Conservation (phyloP, 768 basidiomycete species). For the Lactarius sanguifluus region DNA sequence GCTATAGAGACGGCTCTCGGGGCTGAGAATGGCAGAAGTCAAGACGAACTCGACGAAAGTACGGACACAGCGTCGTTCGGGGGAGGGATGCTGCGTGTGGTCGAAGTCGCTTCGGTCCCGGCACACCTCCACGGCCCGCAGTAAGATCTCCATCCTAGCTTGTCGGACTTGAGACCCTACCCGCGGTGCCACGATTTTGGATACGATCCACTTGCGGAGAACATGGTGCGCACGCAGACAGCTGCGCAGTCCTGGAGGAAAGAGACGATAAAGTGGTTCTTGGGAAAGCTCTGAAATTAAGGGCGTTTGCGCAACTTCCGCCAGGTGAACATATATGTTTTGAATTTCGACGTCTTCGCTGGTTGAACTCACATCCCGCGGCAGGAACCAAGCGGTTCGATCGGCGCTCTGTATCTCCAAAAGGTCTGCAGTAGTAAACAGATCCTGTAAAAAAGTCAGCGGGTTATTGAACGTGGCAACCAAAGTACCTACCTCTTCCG, state of each 20-base stretch:
- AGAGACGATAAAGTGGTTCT: slow-evolving; percentile 68
- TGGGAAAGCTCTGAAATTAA: slow-evolving; percentile 69
- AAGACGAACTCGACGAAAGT: slow-evolving; percentile 81
- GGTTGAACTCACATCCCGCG: slow-evolving; percentile 51
- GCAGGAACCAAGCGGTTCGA: slow-evolving; percentile 74
- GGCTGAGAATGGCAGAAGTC: slow-evolving; percentile 71
- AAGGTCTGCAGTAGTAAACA: slow-evolving; percentile 73
- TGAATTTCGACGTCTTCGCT: slow-evolving; percentile 77
- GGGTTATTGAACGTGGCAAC: slow-evolving; percentile 4
- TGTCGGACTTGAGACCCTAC: slow-evolving; percentile 66
- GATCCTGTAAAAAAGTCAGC: slow-evolving; percentile 49
- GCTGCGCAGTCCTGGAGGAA: slow-evolving; percentile 73
- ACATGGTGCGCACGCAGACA: slow-evolving; percentile 75
- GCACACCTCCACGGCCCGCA: slow-evolving; percentile 73
- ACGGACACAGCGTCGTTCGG: slow-evolving; percentile 64
- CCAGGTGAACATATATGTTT: slow-evolving; percentile 70
- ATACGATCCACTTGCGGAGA: slow-evolving; percentile 76
- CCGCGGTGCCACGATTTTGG: slow-evolving; percentile 62
- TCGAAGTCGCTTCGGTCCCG: slow-evolving; percentile 56
- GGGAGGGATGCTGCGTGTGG: slow-evolving; percentile 38
- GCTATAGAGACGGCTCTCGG: slow-evolving; percentile 74
- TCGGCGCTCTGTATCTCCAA: slow-evolving; percentile 81
- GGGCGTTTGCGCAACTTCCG: slow-evolving; percentile 69
- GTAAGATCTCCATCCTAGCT: slow-evolving; percentile 66
- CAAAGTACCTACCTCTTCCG: slow-evolving; percentile 58